phyloP scores from a whole-genome alignment of 305 asterid genomes.

The Rubia occidens region DNA sequence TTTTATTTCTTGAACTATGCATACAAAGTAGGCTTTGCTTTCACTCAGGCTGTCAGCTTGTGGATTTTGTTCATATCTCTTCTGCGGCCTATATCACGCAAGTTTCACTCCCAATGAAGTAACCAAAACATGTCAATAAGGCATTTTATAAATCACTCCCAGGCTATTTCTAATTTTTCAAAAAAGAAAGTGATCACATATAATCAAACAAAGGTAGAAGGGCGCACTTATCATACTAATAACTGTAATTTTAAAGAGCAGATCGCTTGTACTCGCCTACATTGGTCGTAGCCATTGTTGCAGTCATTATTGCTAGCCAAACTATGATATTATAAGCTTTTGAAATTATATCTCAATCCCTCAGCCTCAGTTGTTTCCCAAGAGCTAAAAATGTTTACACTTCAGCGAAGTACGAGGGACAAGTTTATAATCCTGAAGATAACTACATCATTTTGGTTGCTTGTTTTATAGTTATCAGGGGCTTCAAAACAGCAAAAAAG shows the following conservation, averaged over 20 bases:
- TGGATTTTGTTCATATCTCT: slow-evolving; percentile 49
- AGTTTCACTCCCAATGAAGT: slow-evolving; percentile 57
- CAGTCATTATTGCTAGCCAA: slow-evolving; percentile 66
- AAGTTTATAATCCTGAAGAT: slow-evolving; percentile 67
- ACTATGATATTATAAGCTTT: slow-evolving; percentile 69
- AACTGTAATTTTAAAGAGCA: slow-evolving; percentile 1
- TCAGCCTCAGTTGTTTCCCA: slow-evolving; percentile 56
- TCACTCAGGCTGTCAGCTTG: slow-evolving; percentile 51
- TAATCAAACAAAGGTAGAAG: too few species aligned
- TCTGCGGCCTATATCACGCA: too few species aligned
- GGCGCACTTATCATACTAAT: too few species aligned
- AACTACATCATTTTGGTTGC: slow-evolving; percentile 65
- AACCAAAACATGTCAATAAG: slow-evolving; percentile 25
- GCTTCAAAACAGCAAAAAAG: slow-evolving; percentile 45
- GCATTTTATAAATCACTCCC: too few species aligned
- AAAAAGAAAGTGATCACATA: too few species aligned
- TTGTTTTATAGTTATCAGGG: slow-evolving; percentile 45
- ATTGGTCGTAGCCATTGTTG: too few species aligned
- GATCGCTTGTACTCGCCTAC: slow-evolving; percentile 67
- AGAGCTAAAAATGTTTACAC: slow-evolving; percentile 71
- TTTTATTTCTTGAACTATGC: too few species aligned
- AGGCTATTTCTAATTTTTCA: too few species aligned
- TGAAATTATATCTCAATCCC: slow-evolving; percentile 59
- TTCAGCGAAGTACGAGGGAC: slow-evolving; percentile 60
- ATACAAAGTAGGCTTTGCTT: slow-evolving; percentile 55